These are phyloP conservation scores for Pythium sp. DNA, from an alignment of 352 stramenopile genomes.

Conservation along the genomic window DNA sequence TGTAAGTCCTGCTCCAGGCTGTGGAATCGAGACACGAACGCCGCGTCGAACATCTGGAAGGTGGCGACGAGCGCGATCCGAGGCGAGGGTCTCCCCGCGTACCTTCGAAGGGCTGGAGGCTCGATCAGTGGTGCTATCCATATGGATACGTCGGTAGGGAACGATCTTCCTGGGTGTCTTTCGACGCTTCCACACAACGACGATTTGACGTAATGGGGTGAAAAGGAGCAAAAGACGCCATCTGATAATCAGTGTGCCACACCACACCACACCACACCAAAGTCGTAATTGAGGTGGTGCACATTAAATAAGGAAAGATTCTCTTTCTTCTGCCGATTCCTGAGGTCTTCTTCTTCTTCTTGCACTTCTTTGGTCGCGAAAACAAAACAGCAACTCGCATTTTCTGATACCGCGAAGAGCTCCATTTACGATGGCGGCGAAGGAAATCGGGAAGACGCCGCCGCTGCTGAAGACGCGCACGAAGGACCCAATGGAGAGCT, in stretches of 20 bases:
- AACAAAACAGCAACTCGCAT: not conserved
- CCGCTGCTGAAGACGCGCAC: conserved; percentile 65
- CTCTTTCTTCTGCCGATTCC: conserved; percentile 1
- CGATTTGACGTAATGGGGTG: too few species aligned
- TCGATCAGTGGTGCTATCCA: too few species aligned
- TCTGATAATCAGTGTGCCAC: conserved; percentile 3
- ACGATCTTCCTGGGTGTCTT: too few species aligned
- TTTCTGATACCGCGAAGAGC: conserved; percentile 16
- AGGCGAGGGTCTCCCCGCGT: too few species aligned
- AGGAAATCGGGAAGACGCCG: conserved; percentile 29
- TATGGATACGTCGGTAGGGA: too few species aligned
- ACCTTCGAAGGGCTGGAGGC: too few species aligned
- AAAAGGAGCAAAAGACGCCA: too few species aligned
- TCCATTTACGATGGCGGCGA: conserved; percentile 6
- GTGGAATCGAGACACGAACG: too few species aligned
- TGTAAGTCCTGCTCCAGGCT: too few species aligned
- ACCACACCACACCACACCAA: not conserved
- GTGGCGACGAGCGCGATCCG: too few species aligned
- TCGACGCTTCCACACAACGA: too few species aligned
- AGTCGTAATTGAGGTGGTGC: not conserved
- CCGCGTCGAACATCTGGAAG: too few species aligned
- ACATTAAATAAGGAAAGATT: conserved; percentile 19
- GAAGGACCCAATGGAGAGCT: conserved; percentile 85
- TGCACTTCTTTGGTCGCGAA: not conserved
- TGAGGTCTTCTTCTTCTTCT: not conserved